Conservation (phyloP, 805 yeast species). For the Starmerella geochares region DNA sequence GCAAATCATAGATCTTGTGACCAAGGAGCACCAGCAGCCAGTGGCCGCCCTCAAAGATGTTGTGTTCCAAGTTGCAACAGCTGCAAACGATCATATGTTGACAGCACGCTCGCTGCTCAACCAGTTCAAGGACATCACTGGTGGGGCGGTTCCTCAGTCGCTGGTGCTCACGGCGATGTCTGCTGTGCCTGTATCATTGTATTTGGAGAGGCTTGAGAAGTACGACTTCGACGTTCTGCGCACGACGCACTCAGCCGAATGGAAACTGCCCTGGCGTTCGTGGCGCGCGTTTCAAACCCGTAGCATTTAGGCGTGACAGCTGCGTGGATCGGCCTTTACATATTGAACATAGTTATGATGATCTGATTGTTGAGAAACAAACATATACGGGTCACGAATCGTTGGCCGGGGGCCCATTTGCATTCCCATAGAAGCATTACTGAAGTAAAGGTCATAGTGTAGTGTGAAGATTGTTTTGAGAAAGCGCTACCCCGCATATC, state of each 20-base stretch:
- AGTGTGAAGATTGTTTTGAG: too few relatives aligned
- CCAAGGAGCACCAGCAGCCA: slow-evolving; percentile 21
- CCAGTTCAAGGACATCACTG: slow-evolving; percentile 35
- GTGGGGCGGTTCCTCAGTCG: slow-evolving; percentile 40
- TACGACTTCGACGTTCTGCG: slow-evolving; percentile 52
- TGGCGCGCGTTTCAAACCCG: slow-evolving; percentile 41
- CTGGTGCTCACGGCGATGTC: slow-evolving; percentile 58
- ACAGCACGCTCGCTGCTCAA: slow-evolving; percentile 52
- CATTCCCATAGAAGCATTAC: too few relatives aligned
- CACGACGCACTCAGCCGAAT: slow-evolving; percentile 41
- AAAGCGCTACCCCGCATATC: too few relatives aligned
- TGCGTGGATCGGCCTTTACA: too few relatives aligned
- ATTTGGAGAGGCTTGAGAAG: slow-evolving; percentile 49
- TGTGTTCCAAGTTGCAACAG: slow-evolving; percentile 57
- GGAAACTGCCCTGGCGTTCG: slow-evolving; percentile 56
- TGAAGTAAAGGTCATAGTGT: too few relatives aligned
- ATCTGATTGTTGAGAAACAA: too few relatives aligned
- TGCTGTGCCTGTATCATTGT: slow-evolving; percentile 55
- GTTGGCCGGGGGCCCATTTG: too few relatives aligned
- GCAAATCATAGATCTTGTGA: slow-evolving; percentile 40
- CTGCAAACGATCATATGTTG: slow-evolving; percentile 70
- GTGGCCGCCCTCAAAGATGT: slow-evolving; percentile 36
- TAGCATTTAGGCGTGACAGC: slow-evolving; percentile 32
- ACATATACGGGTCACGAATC: too few relatives aligned
- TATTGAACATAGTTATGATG: too few relatives aligned